Evolutionary conservation across 2,329 filamentous ascomycete species (phyloP), one percentile per base, ranked within the genome.

Genomic region (Blumeria hordei): DNA sequence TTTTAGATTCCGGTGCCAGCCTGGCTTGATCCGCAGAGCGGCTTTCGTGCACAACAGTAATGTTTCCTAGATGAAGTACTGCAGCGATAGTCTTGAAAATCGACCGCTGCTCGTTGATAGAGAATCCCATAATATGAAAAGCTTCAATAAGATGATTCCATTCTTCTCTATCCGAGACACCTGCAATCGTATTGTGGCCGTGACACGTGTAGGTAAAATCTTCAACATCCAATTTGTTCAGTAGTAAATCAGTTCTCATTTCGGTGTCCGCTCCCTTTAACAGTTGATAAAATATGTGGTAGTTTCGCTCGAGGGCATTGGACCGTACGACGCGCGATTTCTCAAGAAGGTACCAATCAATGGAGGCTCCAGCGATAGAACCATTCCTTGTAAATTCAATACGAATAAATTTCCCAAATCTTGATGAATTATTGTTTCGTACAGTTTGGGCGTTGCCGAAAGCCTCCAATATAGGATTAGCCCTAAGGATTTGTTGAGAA

Each of bases 391-490:
- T 87, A 69, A 98, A 95, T 65, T 95, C 88, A 64, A 98, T 98
- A 53, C 93, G 78, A 65, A 98, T 98, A 64, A 98, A 98, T 67
- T 98, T 98, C 65, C 92, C 92, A 64, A 98, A 98, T 59, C 92
- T 81, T 5, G 92, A 98, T 0, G 92, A 98, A 66, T 98, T 98
- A 70, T 98, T 92, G 68, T 98, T 98, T 55, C 92, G 79, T 34
- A 98, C 87, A 0, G 92, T 98, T 67, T 98, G 93, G 1, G 92
- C 92, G 65, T 98, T 98, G 58, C 93, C 93, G 63, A 98, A 98
- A 1, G 92, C 85, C 74, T 98, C 93, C 2, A 98, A 77, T 52
- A 98, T 98, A 0, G 92, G 92, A 66, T 98, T 98, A 57, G 92
- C 92, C 47, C 90, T 80, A 44, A 98, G 72, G 37, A 98, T 98